Evolutionary conservation across 352 stramenopile genomes (phyloP).

Genomic region (Halophytophthora batemanensis): DNA sequence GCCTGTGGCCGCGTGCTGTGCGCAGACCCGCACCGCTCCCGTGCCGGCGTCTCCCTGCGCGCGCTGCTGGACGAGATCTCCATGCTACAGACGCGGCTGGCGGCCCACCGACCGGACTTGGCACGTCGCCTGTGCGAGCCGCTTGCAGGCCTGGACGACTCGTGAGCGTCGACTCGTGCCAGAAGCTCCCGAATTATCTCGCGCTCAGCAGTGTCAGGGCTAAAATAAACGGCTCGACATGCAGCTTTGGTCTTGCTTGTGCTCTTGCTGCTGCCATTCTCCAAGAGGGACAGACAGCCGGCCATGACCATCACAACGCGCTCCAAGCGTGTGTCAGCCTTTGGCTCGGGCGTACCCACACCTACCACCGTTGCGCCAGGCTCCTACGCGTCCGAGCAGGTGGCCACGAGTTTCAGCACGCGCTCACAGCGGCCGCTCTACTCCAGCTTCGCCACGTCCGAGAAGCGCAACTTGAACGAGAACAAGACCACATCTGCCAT

Average conservation of each 20-base stretch:
- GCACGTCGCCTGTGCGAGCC: conserved; percentile 44
- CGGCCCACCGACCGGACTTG: conserved; percentile 52
- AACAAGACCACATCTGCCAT: conserved; percentile 78
- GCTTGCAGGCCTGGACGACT: conserved; percentile 29
- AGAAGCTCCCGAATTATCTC: background rate
- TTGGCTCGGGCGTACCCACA: conserved; percentile 37
- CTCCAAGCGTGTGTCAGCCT: conserved; percentile 68
- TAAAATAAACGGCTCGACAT: conserved; percentile 1
- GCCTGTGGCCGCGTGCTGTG: conserved; percentile 40
- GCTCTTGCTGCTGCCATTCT: too few species aligned
- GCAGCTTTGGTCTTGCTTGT: too few species aligned
- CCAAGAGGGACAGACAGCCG: too few species aligned
- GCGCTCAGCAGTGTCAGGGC: background rate
- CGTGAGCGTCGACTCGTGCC: too few species aligned
- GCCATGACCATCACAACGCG: conserved; percentile 77
- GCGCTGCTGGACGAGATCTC: conserved; percentile 44
- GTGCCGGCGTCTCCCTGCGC: conserved; percentile 40
- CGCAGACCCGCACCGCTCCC: conserved; percentile 47
- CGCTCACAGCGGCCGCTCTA: conserved; percentile 33
- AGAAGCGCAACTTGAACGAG: conserved; percentile 73
- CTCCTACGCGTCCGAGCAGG: conserved; percentile 53
- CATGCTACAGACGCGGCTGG: conserved; percentile 41
- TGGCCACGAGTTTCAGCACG: conserved; percentile 47
- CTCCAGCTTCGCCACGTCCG: conserved; percentile 67
- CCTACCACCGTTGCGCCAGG: conserved; percentile 60